phyloP scores from a whole-genome alignment of 2,329 filamentous ascomycete genomes.

The Aspergillus hiratsukae region DNA sequence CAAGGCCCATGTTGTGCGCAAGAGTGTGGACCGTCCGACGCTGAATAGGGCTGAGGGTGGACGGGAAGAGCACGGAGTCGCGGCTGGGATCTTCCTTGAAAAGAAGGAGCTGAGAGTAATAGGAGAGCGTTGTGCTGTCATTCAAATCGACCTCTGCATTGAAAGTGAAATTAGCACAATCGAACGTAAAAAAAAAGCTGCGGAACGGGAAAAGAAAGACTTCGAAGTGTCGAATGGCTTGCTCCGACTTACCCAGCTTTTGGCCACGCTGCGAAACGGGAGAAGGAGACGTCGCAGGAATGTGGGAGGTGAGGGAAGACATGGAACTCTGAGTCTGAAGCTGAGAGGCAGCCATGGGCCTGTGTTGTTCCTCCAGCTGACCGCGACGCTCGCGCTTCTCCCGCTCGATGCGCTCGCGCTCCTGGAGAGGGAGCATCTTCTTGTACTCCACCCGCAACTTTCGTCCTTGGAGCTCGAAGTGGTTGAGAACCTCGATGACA shows the following conservation, averaged over 20 bases:
- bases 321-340: conserved; percentile 83
- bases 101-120: conserved; percentile 83
- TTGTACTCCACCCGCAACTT: conserved; percentile 98
- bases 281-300: conserved; percentile 62
- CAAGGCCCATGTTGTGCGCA: conserved; percentile 89
- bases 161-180: conserved; percentile 5
- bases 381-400: conserved; percentile 95
- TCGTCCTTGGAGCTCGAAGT: conserved; percentile 88
- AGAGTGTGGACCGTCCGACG: conserved; percentile 89
- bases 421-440: conserved; percentile 95
- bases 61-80: conserved; percentile 79
- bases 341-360: conserved; percentile 59
- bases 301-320: conserved; percentile 66
- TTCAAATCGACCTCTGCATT: conserved; percentile 77
- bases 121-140: conserved; percentile 78
- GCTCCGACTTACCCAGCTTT: conserved; percentile 31
- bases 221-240: not conserved
- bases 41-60: conserved; percentile 74
- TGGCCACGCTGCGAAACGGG: conserved; percentile 56
- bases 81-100: conserved; percentile 77
- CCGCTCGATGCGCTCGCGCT: conserved; percentile 90
- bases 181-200: not conserved
- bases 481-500: conserved; percentile 92
- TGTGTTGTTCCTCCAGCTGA: conserved; percentile 94
- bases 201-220: not conserved